Percentiles rank a stretch among this genome's conserved stretches.
phyloP scores from a whole-genome alignment of 257 asterid species.

The Nicotiana tomentosiformis region DNA sequence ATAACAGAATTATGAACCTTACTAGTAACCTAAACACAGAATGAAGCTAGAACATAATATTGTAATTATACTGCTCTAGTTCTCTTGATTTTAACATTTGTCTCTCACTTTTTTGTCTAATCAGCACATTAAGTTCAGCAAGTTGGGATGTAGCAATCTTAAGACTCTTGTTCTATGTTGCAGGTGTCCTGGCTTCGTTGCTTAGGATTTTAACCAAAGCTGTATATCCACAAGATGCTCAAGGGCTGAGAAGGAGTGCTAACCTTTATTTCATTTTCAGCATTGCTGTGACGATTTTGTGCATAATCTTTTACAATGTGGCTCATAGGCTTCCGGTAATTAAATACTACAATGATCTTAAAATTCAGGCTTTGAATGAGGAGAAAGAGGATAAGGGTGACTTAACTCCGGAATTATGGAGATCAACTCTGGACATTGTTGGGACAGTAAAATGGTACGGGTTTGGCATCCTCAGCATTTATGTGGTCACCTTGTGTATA shows the following conservation, averaged over 20 bases:
- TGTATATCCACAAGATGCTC: conserved; percentile 70
- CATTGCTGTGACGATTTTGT: conserved; percentile 56
- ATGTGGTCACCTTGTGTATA: conserved; percentile 75
- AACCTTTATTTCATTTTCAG: conserved; percentile 80
- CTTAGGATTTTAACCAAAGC: conserved; percentile 76
- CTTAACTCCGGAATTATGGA: conserved; percentile 57
- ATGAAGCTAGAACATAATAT: background rate
- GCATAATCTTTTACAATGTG: conserved; percentile 64
- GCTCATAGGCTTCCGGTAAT: conserved; percentile 81
- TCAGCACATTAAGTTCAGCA: background rate
- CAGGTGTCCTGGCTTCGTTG: conserved; percentile 86
- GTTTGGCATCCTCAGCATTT: conserved; percentile 40
- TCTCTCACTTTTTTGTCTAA: background rate
- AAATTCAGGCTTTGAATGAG: conserved; percentile 52
- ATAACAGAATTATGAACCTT: background rate
- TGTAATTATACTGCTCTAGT: background rate
- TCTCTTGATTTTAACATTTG: background rate
- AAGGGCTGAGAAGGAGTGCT: conserved; percentile 82
- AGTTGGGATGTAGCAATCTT: background rate
- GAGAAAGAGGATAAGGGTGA: conserved; percentile 72
- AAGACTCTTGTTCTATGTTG: background rate
- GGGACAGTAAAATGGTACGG: conserved; percentile 90
- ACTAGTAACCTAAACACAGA: background rate
- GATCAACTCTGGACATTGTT: conserved; percentile 54
- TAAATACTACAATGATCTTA: conserved; percentile 57